Conservation (phyloP, 805 yeast genomes). For the Candida palmyrensis region DNA sequence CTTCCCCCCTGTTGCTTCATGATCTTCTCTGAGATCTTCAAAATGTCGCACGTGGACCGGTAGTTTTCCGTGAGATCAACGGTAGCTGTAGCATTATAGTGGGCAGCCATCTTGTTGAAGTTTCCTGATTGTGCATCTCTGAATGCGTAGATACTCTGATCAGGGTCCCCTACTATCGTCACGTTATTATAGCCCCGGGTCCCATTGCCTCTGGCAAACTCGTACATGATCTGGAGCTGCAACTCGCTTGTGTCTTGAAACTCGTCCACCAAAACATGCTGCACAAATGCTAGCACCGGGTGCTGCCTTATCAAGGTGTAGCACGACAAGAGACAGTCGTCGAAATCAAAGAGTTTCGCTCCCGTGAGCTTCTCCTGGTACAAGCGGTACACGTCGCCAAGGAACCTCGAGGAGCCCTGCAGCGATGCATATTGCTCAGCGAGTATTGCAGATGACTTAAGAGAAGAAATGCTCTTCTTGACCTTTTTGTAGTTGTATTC, state of each 20-base stretch:
- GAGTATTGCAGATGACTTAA: conserved; percentile 49
- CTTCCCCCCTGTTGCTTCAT: conserved; percentile 58
- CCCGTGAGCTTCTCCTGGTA: conserved; percentile 48
- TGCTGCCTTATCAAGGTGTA: conserved; percentile 43
- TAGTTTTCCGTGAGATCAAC: conserved; percentile 65
- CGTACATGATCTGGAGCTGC: conserved; percentile 65
- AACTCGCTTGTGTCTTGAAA: conserved; percentile 86
- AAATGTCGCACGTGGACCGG: conserved; percentile 67
- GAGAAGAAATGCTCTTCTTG: conserved; percentile 44
- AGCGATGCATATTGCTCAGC: conserved; percentile 36
- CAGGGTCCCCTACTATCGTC: conserved; percentile 94
- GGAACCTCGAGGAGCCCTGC: conserved; percentile 9
- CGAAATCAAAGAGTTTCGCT: conserved; percentile 64
- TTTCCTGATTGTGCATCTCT: conserved; percentile 72
- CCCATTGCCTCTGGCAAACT: conserved; percentile 33
- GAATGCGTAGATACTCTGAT: conserved; percentile 89
- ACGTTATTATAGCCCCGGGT: too few relatives aligned
- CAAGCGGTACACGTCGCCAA: conserved; percentile 36
- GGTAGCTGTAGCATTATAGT: conserved; percentile 22
- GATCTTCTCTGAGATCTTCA: conserved; percentile 57
- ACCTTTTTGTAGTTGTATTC: conserved; percentile 39
- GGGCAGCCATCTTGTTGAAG: conserved; percentile 49
- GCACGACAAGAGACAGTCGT: conserved; percentile 66
- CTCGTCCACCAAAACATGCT: conserved; percentile 86
- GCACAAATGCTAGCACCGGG: conserved; percentile 43